These are phyloP conservation scores for Nemania serpens DNA, from an alignment of 2,329 filamentous ascomycete species.

Conservation along the genomic window DNA sequence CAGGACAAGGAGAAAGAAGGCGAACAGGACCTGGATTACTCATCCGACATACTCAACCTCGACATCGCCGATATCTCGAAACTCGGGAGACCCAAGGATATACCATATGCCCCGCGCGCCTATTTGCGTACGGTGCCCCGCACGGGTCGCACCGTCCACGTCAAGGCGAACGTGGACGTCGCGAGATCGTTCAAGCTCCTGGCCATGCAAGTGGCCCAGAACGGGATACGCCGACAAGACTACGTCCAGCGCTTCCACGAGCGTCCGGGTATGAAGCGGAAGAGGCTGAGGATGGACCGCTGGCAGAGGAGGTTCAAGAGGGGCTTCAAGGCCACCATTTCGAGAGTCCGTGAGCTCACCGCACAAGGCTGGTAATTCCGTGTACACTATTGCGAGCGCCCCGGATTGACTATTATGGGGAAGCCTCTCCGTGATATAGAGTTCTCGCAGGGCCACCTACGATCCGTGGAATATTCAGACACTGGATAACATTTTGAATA, in stretches of 20 bases:
- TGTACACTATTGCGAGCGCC: conserved; percentile 28
- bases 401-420: conserved; percentile 7
- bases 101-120: neutral
- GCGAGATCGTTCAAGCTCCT: conserved; percentile 52
- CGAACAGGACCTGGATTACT: neutral
- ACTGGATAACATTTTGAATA: neutral
- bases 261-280: conserved; percentile 74
- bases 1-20: neutral
- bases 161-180: conserved; percentile 50
- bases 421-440: conserved; percentile 18
- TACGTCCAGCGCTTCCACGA: conserved; percentile 72
- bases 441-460: conserved; percentile 22
- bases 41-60: conserved; percentile 10
- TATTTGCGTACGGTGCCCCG: conserved; percentile 47
- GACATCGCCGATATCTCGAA: conserved; percentile 31
- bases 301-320: conserved; percentile 72
- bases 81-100: neutral
- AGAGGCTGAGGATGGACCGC: conserved; percentile 71
- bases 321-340: conserved; percentile 68
- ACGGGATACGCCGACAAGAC: conserved; percentile 62
- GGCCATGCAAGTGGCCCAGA: conserved; percentile 49
- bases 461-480: neutral
- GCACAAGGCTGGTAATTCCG: conserved; percentile 74
- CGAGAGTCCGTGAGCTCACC: conserved; percentile 70
- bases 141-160: conserved; percentile 50